phyloP scores from a whole-genome alignment of 352 stramenopile species.

The Phytophthora chlamydospora region DNA sequence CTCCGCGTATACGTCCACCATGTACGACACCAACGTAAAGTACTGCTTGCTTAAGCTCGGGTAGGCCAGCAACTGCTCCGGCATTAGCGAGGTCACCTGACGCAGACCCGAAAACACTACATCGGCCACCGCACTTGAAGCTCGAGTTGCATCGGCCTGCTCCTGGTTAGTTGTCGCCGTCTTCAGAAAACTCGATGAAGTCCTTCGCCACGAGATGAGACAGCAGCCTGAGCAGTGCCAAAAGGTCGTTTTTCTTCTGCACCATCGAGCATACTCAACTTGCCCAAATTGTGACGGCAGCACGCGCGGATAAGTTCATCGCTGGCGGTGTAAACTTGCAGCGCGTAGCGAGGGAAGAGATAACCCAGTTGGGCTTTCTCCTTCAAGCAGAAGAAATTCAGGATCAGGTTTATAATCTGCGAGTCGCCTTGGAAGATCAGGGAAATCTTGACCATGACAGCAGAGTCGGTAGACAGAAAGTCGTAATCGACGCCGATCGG shows the following conservation, averaged over 20 bases:
- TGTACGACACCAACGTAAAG: conserved; percentile 88
- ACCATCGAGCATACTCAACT: conserved; percentile 63
- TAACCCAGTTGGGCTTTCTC: conserved; percentile 86
- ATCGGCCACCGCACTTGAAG: conserved; percentile 76
- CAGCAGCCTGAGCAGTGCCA: conserved; percentile 78
- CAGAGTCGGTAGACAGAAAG: conserved; percentile 69
- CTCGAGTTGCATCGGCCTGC: conserved; percentile 56
- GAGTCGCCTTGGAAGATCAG: conserved; percentile 75
- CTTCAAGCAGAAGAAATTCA: conserved; percentile 81
- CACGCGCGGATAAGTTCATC: conserved; percentile 79
- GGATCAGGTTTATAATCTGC: conserved; percentile 73
- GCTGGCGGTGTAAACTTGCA: conserved; percentile 78
- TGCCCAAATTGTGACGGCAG: conserved; percentile 71
- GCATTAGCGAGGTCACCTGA: conserved; percentile 91
- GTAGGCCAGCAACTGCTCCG: conserved; percentile 86
- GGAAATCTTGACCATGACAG: conserved; percentile 77
- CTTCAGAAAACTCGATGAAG: conserved; percentile 86
- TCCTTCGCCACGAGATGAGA: conserved; percentile 84
- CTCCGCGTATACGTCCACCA: conserved; percentile 87
- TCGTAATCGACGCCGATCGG: conserved; percentile 62
- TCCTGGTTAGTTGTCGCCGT: conserved; percentile 71
- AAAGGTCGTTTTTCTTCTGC: conserved; percentile 82
- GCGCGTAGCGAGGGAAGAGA: conserved; percentile 62
- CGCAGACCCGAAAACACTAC: conserved; percentile 90
- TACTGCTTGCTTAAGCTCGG: conserved; percentile 88